Conservation (phyloP, 805 yeast species). For the Dipodascus albidus region DNA sequence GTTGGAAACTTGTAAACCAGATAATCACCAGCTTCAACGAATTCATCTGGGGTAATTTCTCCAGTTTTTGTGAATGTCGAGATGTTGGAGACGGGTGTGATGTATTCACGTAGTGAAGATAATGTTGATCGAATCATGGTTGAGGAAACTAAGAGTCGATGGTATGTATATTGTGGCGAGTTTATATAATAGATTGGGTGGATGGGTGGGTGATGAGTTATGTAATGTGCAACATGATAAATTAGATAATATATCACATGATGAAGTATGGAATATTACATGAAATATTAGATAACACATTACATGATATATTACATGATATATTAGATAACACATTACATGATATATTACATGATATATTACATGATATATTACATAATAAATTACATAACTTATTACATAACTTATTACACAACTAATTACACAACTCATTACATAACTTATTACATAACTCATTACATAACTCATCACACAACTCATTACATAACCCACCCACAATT, state of each 20-base stretch:
- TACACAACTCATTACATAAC: too few species aligned
- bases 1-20: constrained; percentile 87
- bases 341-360: too few species aligned
- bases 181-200: background rate
- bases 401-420: background rate
- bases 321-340: too few species aligned
- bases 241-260: too few species aligned
- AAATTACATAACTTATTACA: background rate
- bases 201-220: background rate
- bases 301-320: background rate
- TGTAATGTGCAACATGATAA: background rate
- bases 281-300: background rate
- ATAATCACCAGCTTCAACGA: constrained; percentile 89
- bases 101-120: constrained; percentile 60
- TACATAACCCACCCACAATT: too few species aligned
- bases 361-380: background rate
- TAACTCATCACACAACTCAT: too few species aligned
- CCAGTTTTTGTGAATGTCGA: constrained; percentile 83
- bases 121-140: constrained; percentile 61
- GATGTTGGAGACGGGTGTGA: constrained; percentile 81
- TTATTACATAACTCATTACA: too few species aligned
- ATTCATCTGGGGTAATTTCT: constrained; percentile 91
- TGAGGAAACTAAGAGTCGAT: too few species aligned
- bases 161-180: constrained; percentile 1
- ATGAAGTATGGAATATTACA: background rate